phyloP scores from a whole-genome alignment of 176 grass and related monocot species.

The Calamus simplicifolius region DNA sequence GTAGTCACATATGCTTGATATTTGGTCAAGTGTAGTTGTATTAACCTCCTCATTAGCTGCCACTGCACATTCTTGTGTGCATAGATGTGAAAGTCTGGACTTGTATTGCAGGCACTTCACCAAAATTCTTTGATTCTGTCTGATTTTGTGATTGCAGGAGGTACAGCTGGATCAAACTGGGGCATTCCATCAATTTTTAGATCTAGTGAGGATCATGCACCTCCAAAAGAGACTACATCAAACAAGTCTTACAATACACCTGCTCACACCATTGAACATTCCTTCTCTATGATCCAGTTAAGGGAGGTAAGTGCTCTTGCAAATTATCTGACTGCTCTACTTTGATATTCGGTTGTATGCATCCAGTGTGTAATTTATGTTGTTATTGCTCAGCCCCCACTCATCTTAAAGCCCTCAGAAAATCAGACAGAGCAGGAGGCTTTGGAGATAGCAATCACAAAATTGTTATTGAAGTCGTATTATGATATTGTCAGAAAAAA shows the following conservation, averaged over 20 bases:
- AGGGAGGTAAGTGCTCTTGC: slow-evolving; percentile 50
- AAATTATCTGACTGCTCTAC: slow-evolving; percentile 1
- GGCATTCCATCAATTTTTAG: slow-evolving; percentile 73
- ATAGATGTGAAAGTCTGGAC: no score
- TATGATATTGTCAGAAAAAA: slow-evolving; percentile 98
- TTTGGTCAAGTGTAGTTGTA: no score
- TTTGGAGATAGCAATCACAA: slow-evolving; percentile 94
- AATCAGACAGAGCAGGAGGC: slow-evolving; percentile 89
- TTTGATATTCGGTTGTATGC: slow-evolving; percentile 18
- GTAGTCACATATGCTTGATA: no score
- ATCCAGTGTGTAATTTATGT: slow-evolving; percentile 18
- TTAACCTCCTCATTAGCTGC: no score
- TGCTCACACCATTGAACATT: slow-evolving; percentile 42
- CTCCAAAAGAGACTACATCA: slow-evolving; percentile 42
- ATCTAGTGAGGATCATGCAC: slow-evolving; percentile 52
- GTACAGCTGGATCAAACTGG: slow-evolving; percentile 66
- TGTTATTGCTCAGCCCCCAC: slow-evolving; percentile 62
- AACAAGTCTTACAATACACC: slow-evolving; percentile 49
- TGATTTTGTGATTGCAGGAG: slow-evolving; percentile 34
- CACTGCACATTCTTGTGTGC: no score
- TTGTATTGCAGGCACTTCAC: no score
- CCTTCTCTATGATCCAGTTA: slow-evolving; percentile 64
- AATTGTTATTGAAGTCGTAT: slow-evolving; percentile 94
- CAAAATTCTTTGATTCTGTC: background rate
- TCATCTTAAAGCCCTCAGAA: slow-evolving; percentile 80